phyloP scores from a whole-genome alignment of 1,284 basidiomycete species.

The Malassezia furfur region DNA sequence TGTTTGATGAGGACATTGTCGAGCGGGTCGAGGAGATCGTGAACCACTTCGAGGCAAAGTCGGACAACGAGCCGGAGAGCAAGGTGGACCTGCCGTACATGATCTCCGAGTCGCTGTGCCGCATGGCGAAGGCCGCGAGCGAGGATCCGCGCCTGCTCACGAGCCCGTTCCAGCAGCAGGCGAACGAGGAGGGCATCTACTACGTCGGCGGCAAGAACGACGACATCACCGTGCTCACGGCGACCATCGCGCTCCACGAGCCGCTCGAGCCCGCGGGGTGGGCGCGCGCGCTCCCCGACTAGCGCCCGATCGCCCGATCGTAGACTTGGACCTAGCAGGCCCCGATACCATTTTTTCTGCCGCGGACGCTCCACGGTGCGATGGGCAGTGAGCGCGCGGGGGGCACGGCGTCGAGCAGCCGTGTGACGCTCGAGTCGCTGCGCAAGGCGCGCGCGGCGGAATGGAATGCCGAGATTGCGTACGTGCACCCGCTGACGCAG shows the following conservation, averaged over 20 bases:
- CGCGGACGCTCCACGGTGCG: neutral
- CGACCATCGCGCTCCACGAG: constrained; percentile 37
- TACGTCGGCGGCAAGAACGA: constrained; percentile 51
- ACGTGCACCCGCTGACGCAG: constrained; percentile 6
- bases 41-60: neutral
- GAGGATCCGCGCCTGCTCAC: constrained; percentile 52
- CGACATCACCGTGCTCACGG: constrained; percentile 50
- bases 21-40: constrained; percentile 59
- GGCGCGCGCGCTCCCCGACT: neutral
- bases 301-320: neutral
- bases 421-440: constrained; percentile 11
- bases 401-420: constrained; percentile 1
- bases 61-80: constrained; percentile 5
- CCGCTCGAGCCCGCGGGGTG: neutral
- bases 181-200: constrained; percentile 53
- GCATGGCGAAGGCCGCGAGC: constrained; percentile 52
- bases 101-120: constrained; percentile 43
- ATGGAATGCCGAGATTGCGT: neutral
- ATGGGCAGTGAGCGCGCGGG: neutral
- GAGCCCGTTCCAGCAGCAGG: constrained; percentile 54
- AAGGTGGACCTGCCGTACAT: constrained; percentile 13
- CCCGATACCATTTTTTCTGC: constrained; percentile 8
- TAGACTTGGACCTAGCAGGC: constrained; percentile 2
- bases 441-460: neutral
- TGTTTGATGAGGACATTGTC: constrained; percentile 88